Evolutionary conservation across 2,329 filamentous ascomycete genomes (phyloP).

Genomic region (Colletotrichum sojae): DNA sequence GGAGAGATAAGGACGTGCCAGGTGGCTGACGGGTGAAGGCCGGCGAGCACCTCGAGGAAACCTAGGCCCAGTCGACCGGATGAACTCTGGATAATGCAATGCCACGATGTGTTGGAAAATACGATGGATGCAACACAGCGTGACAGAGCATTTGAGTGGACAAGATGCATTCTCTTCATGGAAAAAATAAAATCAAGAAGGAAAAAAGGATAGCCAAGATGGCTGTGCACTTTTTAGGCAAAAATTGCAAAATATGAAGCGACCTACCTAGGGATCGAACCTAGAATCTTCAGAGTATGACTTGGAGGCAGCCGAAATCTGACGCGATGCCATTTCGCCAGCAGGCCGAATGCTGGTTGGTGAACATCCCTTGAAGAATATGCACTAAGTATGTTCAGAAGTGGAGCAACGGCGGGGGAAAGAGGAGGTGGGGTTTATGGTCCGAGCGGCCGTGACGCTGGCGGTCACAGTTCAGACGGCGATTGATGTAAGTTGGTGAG

Average conservation of each 20-base stretch:
- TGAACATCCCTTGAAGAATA: fast-evolving
- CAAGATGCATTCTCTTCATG: not conserved
- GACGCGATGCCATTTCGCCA: constrained; percentile 42
- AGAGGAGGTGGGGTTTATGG: not conserved
- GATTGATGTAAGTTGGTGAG: too few relatives aligned
- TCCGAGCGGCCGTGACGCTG: not conserved
- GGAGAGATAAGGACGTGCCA: too few relatives aligned
- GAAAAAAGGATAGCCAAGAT: not conserved
- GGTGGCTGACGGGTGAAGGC: too few relatives aligned
- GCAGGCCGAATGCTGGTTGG: constrained; percentile 20
- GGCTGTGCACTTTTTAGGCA: fast-evolving
- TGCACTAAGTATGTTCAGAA: not conserved
- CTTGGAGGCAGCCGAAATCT: constrained; percentile 35
- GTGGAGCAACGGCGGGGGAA: not conserved
- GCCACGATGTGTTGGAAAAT: too few relatives aligned
- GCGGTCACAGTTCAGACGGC: too few relatives aligned
- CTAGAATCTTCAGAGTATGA: constrained; percentile 39
- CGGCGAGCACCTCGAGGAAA: too few relatives aligned
- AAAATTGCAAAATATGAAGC: not conserved
- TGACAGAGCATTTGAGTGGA: too few relatives aligned
- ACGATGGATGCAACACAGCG: too few relatives aligned
- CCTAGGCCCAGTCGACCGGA: too few relatives aligned
- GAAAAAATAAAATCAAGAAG: not conserved
- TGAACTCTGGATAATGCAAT: too few relatives aligned
- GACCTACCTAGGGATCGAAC: constrained; percentile 41